phyloP scores from a whole-genome alignment of 2,329 filamentous ascomycete species.

The Diaporthe sp. region DNA sequence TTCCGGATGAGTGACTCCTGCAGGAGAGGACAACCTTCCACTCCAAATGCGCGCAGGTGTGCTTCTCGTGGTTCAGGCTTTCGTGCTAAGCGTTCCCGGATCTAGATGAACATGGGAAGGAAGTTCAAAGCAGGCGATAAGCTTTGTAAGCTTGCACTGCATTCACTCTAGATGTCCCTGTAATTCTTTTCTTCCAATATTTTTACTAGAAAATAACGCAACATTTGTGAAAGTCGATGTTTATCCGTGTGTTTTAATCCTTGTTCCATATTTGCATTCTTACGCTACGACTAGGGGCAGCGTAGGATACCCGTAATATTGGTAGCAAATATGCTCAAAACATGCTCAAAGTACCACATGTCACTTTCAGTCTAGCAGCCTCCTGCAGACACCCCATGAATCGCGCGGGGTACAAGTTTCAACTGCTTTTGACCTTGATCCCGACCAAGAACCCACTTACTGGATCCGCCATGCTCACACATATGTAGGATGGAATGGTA shows the following conservation, averaged over 20 bases:
- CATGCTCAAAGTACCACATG: conserved; percentile 14
- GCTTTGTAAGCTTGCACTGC: neutral
- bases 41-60: too few species aligned
- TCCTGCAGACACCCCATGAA: conserved; percentile 13
- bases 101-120: neutral
- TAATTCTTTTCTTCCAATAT: neutral
- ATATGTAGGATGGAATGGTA: conserved; percentile 11
- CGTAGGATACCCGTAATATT: conserved; percentile 14
- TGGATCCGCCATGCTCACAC: neutral
- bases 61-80: neutral
- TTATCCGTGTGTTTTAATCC: neutral
- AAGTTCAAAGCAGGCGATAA: neutral
- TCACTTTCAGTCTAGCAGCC: neutral
- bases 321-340: conserved; percentile 20
- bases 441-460: neutral
- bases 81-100: neutral
- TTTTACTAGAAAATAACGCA: neutral
- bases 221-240: neutral
- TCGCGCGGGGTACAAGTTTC: conserved; percentile 15
- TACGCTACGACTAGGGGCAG: neutral
- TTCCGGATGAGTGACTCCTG: neutral
- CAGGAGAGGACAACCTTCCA: neutral
- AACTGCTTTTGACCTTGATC: neutral
- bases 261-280: neutral
- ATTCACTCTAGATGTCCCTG: neutral